Conservation (phyloP, 805 yeast genomes). For the Candida alai region DNA sequence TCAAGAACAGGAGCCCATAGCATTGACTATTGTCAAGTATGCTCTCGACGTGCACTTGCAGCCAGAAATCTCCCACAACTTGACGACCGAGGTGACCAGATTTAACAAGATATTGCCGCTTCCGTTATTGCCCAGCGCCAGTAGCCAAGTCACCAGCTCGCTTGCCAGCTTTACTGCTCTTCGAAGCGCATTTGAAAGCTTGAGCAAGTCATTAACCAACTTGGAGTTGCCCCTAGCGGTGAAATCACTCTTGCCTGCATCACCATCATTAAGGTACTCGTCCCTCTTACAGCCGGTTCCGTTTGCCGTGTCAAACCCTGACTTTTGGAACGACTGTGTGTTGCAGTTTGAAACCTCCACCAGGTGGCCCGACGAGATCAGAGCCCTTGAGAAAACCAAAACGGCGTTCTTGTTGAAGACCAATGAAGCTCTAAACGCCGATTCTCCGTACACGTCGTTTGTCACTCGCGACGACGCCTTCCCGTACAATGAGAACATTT, state of each 20-base stretch:
- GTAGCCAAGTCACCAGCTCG: slow-evolving; percentile 46
- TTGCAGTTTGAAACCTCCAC: slow-evolving; percentile 84
- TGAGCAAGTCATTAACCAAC: slow-evolving; percentile 44
- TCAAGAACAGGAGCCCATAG: slow-evolving; percentile 53
- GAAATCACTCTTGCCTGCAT: slow-evolving; percentile 68
- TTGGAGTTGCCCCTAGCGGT: slow-evolving; percentile 64
- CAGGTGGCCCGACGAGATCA: slow-evolving; percentile 94
- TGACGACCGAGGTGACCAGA: slow-evolving; percentile 35
- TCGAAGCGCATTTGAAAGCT: slow-evolving; percentile 44
- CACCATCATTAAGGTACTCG: slow-evolving; percentile 71
- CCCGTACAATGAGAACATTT: slow-evolving; percentile 60
- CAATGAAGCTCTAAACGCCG: slow-evolving; percentile 41
- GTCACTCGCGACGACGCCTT: slow-evolving; percentile 63
- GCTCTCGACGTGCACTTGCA: slow-evolving; percentile 62
- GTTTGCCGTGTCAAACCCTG: slow-evolving; percentile 68
- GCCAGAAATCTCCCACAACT: slow-evolving; percentile 33
- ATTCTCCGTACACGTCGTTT: slow-evolving; percentile 52
- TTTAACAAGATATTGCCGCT: slow-evolving; percentile 54
- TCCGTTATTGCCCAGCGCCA: slow-evolving; percentile 57
- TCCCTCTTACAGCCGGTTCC: slow-evolving; percentile 80
- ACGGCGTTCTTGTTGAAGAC: slow-evolving; percentile 82
- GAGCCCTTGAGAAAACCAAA: slow-evolving; percentile 83
- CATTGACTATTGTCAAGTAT: slow-evolving; percentile 60
- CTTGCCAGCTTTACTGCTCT: slow-evolving; percentile 27
- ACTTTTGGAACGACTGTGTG: slow-evolving; percentile 75